Base-by-base conservation (phyloP, 805 yeast genomes). In the Yamadazyma phyllophila region DNA sequence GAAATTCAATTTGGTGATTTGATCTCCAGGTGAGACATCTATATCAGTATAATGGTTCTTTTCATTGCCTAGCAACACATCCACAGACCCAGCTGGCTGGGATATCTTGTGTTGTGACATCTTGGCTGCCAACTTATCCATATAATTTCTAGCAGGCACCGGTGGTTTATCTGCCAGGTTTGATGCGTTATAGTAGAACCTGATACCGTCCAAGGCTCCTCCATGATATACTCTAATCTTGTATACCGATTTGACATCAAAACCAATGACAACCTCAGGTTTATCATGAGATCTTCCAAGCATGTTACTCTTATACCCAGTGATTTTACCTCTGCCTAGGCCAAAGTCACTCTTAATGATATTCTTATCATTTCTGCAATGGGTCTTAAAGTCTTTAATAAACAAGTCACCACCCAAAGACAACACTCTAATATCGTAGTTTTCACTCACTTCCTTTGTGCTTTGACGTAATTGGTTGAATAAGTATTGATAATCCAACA, bases 181-280 rank as follows among this genome's bases (percentile, higher is more conserved):
- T 20, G 24, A 20, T 20, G 24, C 6, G 24, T 20, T 33, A 43
- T 36, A 56, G 50, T 68, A 70, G 53, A 90, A 74, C 46, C 81
- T 80, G 12, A 92, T 55, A 4, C 98, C 98, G 64, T 91, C 96
- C 15, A 94, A 63, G 0, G 96, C 95, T 16, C 66, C 61, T 2
- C 96, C 97, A 53, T 83, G 80, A 52, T 80, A 84, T 0, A 90
- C 76, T 46, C 88, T 74, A 1, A 90, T 76, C 40, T 71, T 72
- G n/a, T 59, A 62, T 2, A 86, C 67, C 7, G 58, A 55, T 11
- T 51, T 50, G 12, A 74, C 61, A 52, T 72, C 68, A 48, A 73
- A 67, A 4, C 68, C 64, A 5, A 61, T 58, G 6, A 61, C 39
- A 4, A 38, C 35, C 31, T 58, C 54, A 1, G 62, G 62, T 3